Conservation (phyloP, 768 basidiomycete genomes). For the Lanmaoa pseudosensibilis region DNA sequence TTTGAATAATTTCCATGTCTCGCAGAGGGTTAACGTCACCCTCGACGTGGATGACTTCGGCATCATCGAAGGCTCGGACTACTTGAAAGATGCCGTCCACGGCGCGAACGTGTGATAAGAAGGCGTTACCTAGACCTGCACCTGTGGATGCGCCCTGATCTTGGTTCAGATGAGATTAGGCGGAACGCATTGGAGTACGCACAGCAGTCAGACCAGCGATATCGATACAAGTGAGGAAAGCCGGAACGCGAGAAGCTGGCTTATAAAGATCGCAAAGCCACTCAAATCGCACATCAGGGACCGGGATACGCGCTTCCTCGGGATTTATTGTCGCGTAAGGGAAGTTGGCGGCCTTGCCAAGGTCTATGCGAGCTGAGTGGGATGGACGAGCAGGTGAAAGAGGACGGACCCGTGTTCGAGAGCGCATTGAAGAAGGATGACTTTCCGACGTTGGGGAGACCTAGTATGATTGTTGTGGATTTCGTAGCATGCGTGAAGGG, state of each 20-base stretch:
- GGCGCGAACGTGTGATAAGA: constrained; percentile 95
- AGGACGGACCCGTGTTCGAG: constrained; percentile 75
- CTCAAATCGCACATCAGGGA: constrained; percentile 91
- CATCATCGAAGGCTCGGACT: constrained; percentile 96
- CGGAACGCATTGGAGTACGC: constrained; percentile 28
- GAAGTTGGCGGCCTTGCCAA: constrained; percentile 96
- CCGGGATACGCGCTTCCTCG: constrained; percentile 93
- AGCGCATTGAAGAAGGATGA: constrained; percentile 99
- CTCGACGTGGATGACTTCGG: constrained; percentile 99
- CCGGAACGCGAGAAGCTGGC: constrained; percentile 83
- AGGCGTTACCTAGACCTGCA: constrained; percentile 95
- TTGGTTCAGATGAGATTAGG: constrained; percentile 18
- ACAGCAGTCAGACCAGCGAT: constrained; percentile 97
- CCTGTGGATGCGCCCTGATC: constrained; percentile 91
- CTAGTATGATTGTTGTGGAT: constrained; percentile 37
- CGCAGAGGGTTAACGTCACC: constrained; percentile 94
- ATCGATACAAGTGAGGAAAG: constrained; percentile 96
- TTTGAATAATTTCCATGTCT: constrained; percentile 97
- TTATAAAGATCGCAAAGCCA: constrained; percentile 94
- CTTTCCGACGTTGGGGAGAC: constrained; percentile 96
- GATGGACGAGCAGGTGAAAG: background rate
- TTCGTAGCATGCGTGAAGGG: background rate
- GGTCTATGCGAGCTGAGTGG: constrained; percentile 46
- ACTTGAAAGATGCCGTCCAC: constrained; percentile 99
- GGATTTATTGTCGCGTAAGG: constrained; percentile 95